Base-by-base conservation (phyloP, 75 land plant genomes). In the Cunninghamia lanceolata region DNA sequence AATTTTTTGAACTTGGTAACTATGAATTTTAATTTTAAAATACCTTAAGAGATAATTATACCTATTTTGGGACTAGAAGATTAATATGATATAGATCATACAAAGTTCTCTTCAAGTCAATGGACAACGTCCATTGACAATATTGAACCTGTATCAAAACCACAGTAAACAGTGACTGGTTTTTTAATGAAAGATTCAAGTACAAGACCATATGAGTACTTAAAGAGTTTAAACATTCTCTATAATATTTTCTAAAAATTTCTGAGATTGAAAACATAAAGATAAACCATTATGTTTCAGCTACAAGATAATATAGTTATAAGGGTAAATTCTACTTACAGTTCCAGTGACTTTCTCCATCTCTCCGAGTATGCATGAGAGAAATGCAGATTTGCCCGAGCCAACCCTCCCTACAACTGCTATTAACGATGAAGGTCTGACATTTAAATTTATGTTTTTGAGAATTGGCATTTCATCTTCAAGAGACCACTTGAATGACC, bases 331-430 rank as follows among this genome's bases (percentile, higher is more conserved):
- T 79, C 46, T 43, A 84, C 91, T 76, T 84, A 91, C 92, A 56
- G 63, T 89, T 84, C 92, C 92, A 39, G 90, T 86, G 73, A 89
- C 84, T 83, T 84, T 91, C 9, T 85, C 88, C 90, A 91, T 86
- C 76, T 91, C 92, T 80, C 92, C 92, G 9, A 91, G 83, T 40
- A 91, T 54, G 16, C 88, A 85, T 30, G 92, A 79, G 14, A 91
- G 84, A 9, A 91, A 45, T n/a, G 92, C 84, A 53, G 92, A 89
- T 84, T 91, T 91, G 32, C 92, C 92, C 36, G 92, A 82, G 34
- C 91, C 92, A 54, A 89, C 92, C 54, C 43, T 89, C 30, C 92
- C 92, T 85, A 91, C 92, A 77, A 91, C 84, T 32, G 92, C 88
- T 43, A 89, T 91, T 30, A 91, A 83, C 32, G 87, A 83, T 43